Evolutionary conservation across 345 rosid species (phyloP).

Genomic region (Salix arbutifolia): DNA sequence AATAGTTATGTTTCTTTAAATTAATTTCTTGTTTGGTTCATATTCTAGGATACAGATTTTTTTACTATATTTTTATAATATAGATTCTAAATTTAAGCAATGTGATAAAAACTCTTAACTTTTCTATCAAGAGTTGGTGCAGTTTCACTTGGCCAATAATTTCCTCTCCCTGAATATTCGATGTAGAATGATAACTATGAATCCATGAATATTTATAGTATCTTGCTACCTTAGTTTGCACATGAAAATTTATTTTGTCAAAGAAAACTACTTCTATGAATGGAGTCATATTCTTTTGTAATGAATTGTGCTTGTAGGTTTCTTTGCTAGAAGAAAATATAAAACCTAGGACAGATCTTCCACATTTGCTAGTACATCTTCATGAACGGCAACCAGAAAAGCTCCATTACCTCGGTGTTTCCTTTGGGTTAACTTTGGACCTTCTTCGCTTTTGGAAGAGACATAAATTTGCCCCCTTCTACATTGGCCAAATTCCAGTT

Average conservation of each 20-base stretch:
- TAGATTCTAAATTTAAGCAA: neutral
- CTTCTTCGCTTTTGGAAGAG: constrained; percentile 94
- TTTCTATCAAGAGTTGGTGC: neutral
- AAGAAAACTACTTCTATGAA: neutral
- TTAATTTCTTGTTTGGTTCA: neutral
- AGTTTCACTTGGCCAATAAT: neutral
- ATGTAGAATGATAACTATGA: neutral
- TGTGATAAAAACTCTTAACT: neutral
- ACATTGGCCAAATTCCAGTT: constrained; percentile 84
- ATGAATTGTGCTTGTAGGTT: constrained; percentile 44
- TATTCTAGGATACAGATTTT: neutral
- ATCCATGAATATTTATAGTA: neutral
- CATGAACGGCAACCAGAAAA: constrained; percentile 74
- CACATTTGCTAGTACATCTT: constrained; percentile 76
- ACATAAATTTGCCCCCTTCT: constrained; percentile 87
- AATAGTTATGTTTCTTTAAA: neutral
- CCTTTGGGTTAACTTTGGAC: constrained; percentile 95
- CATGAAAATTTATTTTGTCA: neutral
- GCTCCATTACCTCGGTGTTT: constrained; percentile 88
- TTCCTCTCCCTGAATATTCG: neutral
- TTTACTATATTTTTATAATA: neutral
- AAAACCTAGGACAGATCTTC: constrained; percentile 76
- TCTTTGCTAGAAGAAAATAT: constrained; percentile 83
- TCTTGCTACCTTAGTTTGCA: neutral
- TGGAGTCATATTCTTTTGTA: neutral